A percentile compares a stretch with the other conserved stretches of the same genome.
phyloP scores from a whole-genome alignment of 352 stramenopile species.

The Pythium rishiriense region DNA sequence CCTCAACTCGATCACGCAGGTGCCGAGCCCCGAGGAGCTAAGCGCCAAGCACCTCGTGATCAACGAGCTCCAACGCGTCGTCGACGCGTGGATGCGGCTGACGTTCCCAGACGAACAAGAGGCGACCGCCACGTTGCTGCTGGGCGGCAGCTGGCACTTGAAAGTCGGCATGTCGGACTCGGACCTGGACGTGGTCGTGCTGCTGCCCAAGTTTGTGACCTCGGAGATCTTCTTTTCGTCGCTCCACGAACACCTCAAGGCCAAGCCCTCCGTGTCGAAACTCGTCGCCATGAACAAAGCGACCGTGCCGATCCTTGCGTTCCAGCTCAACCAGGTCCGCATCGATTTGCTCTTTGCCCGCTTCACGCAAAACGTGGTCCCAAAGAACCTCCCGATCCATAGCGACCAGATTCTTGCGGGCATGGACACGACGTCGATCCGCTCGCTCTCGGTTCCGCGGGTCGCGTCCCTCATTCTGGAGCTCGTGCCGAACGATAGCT shows the following conservation, averaged over 20 bases:
- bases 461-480: slow-evolving; percentile 80
- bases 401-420: slow-evolving; percentile 69
- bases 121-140: slow-evolving; percentile 56
- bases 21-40: slow-evolving; percentile 59
- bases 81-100: slow-evolving; percentile 66
- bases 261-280: slow-evolving; percentile 43
- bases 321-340: slow-evolving; percentile 64
- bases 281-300: slow-evolving; percentile 78
- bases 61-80: slow-evolving; percentile 66
- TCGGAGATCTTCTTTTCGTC: slow-evolving; percentile 69
- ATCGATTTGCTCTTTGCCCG: slow-evolving; percentile 81
- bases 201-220: slow-evolving; percentile 66
- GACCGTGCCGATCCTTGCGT: slow-evolving; percentile 68
- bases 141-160: slow-evolving; percentile 82
- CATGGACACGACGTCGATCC: slow-evolving; percentile 78
- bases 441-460: slow-evolving; percentile 73
- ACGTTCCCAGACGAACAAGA: slow-evolving; percentile 44
- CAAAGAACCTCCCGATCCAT: slow-evolving; percentile 75
- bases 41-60: slow-evolving; percentile 77
- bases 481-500: slow-evolving; percentile 72
- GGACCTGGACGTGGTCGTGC: slow-evolving; percentile 76
- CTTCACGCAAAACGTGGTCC: slow-evolving; percentile 64
- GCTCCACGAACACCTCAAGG: slow-evolving; percentile 50
- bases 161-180: slow-evolving; percentile 77
- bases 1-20: slow-evolving; percentile 60